Evolutionary conservation across 768 basidiomycete species (phyloP).

Genomic region (Gelatoporia subvermispora): DNA sequence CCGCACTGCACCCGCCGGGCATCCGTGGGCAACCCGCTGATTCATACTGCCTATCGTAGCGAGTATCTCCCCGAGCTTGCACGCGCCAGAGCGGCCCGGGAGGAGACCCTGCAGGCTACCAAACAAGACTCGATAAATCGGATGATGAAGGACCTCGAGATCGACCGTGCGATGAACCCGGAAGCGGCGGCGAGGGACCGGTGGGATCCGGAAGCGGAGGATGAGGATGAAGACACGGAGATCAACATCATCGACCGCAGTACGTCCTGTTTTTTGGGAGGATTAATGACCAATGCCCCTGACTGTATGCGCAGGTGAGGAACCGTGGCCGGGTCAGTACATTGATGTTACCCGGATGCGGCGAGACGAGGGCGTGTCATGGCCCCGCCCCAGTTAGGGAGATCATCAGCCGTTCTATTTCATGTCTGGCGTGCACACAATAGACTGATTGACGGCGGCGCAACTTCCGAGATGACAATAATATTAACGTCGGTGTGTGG

Average conservation of each 20-base stretch:
- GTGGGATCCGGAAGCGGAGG: constrained; percentile 59
- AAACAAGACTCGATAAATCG: constrained; percentile 77
- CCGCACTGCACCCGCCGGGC: not conserved
- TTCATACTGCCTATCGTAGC: constrained; percentile 32
- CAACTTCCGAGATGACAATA: too few species aligned
- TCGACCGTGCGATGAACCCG: constrained; percentile 68
- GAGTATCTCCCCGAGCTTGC: constrained; percentile 91
- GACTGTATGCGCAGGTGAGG: constrained; percentile 61
- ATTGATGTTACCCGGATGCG: constrained; percentile 66
- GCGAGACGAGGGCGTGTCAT: constrained; percentile 54
- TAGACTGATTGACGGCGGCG: too few species aligned
- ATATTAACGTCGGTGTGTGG: too few species aligned
- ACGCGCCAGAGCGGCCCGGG: constrained; percentile 58
- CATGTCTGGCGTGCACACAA: too few species aligned
- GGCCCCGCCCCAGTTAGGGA: constrained; percentile 62
- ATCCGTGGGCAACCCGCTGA: not conserved
- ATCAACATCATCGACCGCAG: constrained; percentile 67
- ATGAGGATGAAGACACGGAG: constrained; percentile 45
- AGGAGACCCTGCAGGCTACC: constrained; percentile 55
- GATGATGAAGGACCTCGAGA: constrained; percentile 72
- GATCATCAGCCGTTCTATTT: too few species aligned
- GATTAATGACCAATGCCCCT: too few species aligned
- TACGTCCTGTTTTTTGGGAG: constrained; percentile 33
- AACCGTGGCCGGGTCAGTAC: constrained; percentile 67
- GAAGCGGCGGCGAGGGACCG: constrained; percentile 47